A percentile compares a stretch with the other conserved stretches of the same genome.
These are phyloP conservation scores for Arctostaphylos glauca DNA, from an alignment of 148 eudicot genomes.

Conservation along the genomic window DNA sequence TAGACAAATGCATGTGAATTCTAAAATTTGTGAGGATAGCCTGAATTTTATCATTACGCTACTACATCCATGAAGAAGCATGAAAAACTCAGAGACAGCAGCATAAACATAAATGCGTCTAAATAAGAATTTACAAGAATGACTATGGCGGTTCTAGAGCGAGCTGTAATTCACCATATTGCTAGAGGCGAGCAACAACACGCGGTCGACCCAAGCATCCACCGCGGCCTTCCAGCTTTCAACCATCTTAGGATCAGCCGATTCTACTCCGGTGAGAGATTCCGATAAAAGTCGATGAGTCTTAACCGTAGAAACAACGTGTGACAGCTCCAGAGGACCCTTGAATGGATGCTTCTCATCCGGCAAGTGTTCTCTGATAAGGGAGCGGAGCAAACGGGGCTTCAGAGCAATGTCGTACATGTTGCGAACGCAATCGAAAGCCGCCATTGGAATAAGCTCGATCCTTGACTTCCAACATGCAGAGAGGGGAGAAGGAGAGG, in stretches of 20 bases:
- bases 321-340: constrained; percentile 41
- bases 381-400: constrained; percentile 54
- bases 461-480: not conserved
- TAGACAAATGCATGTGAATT: not conserved
- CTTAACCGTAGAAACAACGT: constrained; percentile 48
- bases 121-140: not conserved
- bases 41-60: not conserved
- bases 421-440: constrained; percentile 39
- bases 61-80: not conserved
- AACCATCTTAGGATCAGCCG: constrained; percentile 30
- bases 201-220: constrained; percentile 68
- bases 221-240: constrained; percentile 59
- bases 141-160: not conserved
- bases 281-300: constrained; percentile 61
- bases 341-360: constrained; percentile 50
- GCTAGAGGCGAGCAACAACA: constrained; percentile 44
- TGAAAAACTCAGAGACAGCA: not conserved
- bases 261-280: constrained; percentile 13
- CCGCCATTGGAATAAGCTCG: constrained; percentile 41
- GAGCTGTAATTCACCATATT: constrained; percentile 43
- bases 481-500: not conserved
- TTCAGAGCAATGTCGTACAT: constrained; percentile 59
- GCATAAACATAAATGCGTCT: not conserved
- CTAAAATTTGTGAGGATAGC: not conserved
- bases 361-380: constrained; percentile 55